Conservation (phyloP, 176 grass and related monocot genomes). For the Calamus simplicifolius region DNA sequence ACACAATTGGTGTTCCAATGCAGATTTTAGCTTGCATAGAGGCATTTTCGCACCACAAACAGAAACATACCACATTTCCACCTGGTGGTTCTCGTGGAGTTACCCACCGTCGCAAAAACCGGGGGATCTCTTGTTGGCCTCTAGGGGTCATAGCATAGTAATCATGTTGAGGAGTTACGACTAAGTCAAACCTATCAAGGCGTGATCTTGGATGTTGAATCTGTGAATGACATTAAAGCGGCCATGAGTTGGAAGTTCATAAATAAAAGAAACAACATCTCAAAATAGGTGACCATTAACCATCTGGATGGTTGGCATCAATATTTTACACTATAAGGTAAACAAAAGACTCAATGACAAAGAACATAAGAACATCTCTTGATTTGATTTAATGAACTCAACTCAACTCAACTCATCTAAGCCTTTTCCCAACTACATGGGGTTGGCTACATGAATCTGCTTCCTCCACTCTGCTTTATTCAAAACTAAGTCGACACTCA, state of each 20-base stretch:
- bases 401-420: too few species aligned
- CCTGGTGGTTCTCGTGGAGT: slow-evolving; percentile 68
- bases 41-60: neutral
- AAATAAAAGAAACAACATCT: too few species aligned
- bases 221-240: slow-evolving; percentile 34
- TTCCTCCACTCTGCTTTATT: too few species aligned
- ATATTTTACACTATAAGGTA: too few species aligned
- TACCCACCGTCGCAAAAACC: slow-evolving; percentile 62
- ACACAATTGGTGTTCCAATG: neutral
- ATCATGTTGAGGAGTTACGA: slow-evolving; percentile 83
- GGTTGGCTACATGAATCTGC: too few species aligned
- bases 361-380: too few species aligned
- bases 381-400: too few species aligned
- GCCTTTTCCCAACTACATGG: too few species aligned
- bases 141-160: slow-evolving; percentile 74
- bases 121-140: slow-evolving; percentile 69
- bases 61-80: slow-evolving; percentile 62
- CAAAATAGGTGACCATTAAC: too few species aligned
- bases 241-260: neutral
- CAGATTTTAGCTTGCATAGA: neutral
- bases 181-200: slow-evolving; percentile 85
- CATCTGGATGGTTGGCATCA: too few species aligned
- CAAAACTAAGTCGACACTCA: too few species aligned
- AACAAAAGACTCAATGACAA: too few species aligned
- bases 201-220: slow-evolving; percentile 78